Conservation (phyloP, 495 filamentous ascomycete genomes). For the Annulohypoxylon bovei region DNA sequence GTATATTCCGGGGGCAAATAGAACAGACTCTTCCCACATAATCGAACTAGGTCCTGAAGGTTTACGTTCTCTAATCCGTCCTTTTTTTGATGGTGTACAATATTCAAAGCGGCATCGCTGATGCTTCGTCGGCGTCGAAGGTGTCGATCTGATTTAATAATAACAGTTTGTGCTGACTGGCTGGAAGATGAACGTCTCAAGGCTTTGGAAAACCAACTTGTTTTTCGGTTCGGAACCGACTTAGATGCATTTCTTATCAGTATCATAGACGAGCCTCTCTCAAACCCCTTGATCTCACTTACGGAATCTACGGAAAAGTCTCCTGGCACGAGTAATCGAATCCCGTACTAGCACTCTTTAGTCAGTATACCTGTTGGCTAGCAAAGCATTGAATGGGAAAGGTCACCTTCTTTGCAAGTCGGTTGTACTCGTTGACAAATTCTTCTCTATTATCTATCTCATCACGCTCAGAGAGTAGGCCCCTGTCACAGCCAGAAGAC, state of each 20-base stretch:
- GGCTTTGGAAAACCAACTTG: slow-evolving; percentile 43
- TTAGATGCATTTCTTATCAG: not conserved
- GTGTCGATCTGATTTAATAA: slow-evolving; percentile 19
- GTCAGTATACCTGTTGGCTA: not conserved
- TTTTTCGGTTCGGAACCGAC: slow-evolving; percentile 23
- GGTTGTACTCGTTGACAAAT: slow-evolving; percentile 65
- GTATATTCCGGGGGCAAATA: slow-evolving; percentile 73
- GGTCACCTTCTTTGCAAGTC: slow-evolving; percentile 60
- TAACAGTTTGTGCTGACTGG: slow-evolving; percentile 22
- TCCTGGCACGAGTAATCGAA: slow-evolving; percentile 48
- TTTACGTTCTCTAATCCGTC: slow-evolving; percentile 69
- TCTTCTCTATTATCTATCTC: slow-evolving; percentile 52
- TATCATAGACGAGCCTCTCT: not conserved
- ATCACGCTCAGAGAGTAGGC: slow-evolving; percentile 49
- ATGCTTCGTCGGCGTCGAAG: slow-evolving; percentile 57
- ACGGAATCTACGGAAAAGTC: slow-evolving; percentile 30
- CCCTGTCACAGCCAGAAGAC: slow-evolving; percentile 51
- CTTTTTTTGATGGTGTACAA: slow-evolving; percentile 56
- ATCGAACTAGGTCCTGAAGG: slow-evolving; percentile 71
- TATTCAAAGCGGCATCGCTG: slow-evolving; percentile 62
- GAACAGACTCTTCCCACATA: slow-evolving; percentile 76
- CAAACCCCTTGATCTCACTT: slow-evolving; percentile 4
- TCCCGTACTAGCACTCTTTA: slow-evolving; percentile 49
- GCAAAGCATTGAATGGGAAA: not conserved
- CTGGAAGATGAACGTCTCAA: slow-evolving; percentile 38